Evolutionary conservation across 1,139 yeast genomes (phyloP).

Genomic region (Geotrichum europaeum): DNA sequence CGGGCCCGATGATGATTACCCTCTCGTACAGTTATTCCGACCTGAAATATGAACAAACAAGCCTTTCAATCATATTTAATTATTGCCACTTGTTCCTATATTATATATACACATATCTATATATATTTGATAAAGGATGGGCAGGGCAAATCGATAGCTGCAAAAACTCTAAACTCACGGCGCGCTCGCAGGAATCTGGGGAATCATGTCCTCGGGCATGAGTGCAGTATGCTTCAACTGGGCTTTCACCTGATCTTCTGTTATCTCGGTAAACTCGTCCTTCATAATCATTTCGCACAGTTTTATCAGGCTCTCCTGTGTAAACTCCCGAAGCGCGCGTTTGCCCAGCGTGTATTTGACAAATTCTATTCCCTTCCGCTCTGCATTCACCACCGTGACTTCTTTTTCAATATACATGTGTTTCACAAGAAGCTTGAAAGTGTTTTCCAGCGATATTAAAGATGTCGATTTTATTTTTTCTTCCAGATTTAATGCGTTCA

Average conservation of each 20-base stretch:
- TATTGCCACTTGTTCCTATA: too few species aligned
- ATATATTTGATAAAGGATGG: neutral
- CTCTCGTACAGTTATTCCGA: neutral
- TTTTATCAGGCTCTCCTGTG: constrained; percentile 9
- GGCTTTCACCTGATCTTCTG: constrained; percentile 1
- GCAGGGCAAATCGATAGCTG: neutral
- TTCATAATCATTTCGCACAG: constrained; percentile 6
- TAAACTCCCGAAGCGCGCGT: constrained; percentile 15
- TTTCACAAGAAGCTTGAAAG: constrained; percentile 8
- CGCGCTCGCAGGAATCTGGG: neutral
- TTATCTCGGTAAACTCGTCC: constrained; percentile 5
- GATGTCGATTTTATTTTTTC: constrained; percentile 3
- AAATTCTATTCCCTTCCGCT: constrained; percentile 7
- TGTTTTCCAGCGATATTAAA: constrained; percentile 7
- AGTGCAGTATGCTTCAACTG: constrained; percentile 13
- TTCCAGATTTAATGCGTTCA: constrained; percentile 7
- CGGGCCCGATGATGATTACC: neutral
- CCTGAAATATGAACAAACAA: neutral
- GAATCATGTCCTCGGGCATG: constrained; percentile 3
- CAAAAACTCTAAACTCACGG: neutral
- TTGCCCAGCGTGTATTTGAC: constrained; percentile 14
- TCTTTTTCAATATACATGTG: constrained; percentile 13
- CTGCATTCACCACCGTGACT: constrained; percentile 9
- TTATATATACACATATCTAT: too few species aligned
- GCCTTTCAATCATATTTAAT: too few species aligned